Evolutionary conservation across 371 early-diverging fungal species (phyloP).

Genomic region (Mortierella sp.): DNA sequence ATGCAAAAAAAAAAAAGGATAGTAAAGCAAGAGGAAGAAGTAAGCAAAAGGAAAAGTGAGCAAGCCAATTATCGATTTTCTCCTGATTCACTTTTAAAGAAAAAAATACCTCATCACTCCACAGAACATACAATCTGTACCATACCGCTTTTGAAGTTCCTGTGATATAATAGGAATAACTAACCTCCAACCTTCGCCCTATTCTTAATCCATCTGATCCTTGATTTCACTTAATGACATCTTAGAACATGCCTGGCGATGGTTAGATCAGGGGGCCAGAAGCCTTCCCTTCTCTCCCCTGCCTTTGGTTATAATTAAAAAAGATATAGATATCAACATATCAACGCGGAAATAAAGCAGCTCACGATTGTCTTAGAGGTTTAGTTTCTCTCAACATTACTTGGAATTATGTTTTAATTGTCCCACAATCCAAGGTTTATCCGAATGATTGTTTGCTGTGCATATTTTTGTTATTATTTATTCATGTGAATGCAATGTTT

Average conservation of each 20-base stretch:
- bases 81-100: background rate
- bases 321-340: too few relatives aligned
- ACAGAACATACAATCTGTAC: background rate
- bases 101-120: constrained; percentile 8
- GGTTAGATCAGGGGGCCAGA: background rate
- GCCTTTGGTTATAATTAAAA: too few relatives aligned
- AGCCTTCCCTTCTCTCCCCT: background rate
- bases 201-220: constrained; percentile 5
- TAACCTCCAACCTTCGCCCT: background rate
- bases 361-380: too few relatives aligned
- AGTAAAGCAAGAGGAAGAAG: too few relatives aligned
- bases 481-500: constrained; percentile 5
- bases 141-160: background rate
- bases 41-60: too few relatives aligned
- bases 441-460: background rate
- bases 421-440: too few relatives aligned
- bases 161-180: background rate
- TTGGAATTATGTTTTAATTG: too few relatives aligned
- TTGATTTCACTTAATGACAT: constrained; percentile 9
- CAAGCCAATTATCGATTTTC: too few relatives aligned
- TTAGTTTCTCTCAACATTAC: too few relatives aligned
- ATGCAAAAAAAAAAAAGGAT: too few relatives aligned
- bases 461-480: background rate
- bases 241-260: background rate
- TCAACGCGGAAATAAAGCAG: too few relatives aligned